These are phyloP conservation scores for Lactarius pseudohatsudake DNA, from an alignment of 768 basidiomycete species.

Conservation along the genomic window DNA sequence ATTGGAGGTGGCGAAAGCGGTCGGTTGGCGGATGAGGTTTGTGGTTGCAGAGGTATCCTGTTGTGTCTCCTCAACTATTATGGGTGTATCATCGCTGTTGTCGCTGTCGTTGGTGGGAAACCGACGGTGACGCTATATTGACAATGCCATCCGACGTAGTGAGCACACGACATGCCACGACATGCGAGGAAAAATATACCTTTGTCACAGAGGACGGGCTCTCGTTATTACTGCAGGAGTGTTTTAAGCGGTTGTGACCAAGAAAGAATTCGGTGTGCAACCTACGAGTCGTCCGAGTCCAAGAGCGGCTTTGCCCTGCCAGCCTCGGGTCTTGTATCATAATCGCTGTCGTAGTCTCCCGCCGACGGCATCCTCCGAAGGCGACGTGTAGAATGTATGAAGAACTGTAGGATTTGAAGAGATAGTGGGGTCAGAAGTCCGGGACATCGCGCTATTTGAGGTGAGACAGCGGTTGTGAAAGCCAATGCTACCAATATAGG, in stretches of 20 bases:
- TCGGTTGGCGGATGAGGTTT: conserved; percentile 20
- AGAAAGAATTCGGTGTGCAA: background rate
- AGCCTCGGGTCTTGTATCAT: conserved; percentile 24
- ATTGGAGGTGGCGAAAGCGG: conserved; percentile 14
- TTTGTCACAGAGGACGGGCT: background rate
- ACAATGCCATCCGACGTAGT: background rate
- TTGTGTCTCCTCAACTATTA: background rate
- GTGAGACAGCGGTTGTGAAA: background rate
- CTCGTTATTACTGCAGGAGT: conserved; percentile 12
- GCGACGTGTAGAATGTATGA: conserved; percentile 1
- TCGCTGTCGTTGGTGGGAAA: conserved; percentile 12
- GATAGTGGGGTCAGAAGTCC: background rate
- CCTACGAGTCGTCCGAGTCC: conserved; percentile 27
- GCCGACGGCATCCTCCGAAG: conserved; percentile 13
- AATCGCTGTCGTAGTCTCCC: conserved; percentile 24
- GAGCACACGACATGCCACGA: background rate
- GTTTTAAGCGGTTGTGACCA: no score
- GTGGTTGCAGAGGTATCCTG: background rate
- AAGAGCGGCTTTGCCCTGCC: conserved; percentile 18
- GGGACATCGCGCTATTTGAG: conserved; percentile 13
- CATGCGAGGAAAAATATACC: conserved; percentile 1
- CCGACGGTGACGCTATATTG: conserved; percentile 2
- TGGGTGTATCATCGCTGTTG: conserved; percentile 10
- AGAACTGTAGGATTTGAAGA: background rate
- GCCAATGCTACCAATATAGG: conserved; percentile 14